Evolutionary conservation across 441 rosid species (phyloP).

Genomic region (Macaranga tanarius): DNA sequence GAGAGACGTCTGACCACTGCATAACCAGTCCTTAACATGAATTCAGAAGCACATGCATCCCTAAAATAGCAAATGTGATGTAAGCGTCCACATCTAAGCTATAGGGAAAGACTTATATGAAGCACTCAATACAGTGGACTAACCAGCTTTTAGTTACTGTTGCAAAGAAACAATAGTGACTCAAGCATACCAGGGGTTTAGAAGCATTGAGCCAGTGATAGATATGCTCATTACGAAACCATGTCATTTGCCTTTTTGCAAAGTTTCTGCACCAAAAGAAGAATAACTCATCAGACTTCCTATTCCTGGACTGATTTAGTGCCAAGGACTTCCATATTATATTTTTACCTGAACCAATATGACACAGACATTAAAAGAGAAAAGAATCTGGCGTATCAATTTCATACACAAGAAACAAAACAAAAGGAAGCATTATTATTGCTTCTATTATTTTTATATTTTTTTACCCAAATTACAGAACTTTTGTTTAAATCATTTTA

Average conservation of each 20-base stretch:
- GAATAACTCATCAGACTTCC: constrained; percentile 4
- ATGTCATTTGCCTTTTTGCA: constrained; percentile 91
- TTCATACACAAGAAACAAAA: neutral
- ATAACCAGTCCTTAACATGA: neutral
- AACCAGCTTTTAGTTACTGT: neutral
- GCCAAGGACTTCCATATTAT: constrained; percentile 3
- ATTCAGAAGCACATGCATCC: neutral
- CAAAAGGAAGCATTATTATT: too few relatives aligned
- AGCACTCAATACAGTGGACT: constrained; percentile 2
- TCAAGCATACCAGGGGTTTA: constrained; percentile 57
- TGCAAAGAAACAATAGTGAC: constrained; percentile 3
- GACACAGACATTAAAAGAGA: neutral
- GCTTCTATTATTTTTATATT: too few relatives aligned
- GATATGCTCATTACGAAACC: constrained; percentile 78
- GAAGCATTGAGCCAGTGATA: constrained; percentile 95
- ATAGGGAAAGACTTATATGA: neutral
- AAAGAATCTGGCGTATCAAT: neutral
- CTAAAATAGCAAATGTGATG: neutral
- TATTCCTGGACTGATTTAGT: neutral
- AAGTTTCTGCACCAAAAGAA: constrained; percentile 58
- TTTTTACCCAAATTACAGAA: too few relatives aligned
- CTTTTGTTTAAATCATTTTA: neutral
- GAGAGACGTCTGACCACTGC: neutral
- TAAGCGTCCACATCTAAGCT: neutral
- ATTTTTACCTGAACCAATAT: neutral